These are phyloP conservation scores for Starmera caribaea DNA, from an alignment of 805 yeast genomes.

Conservation along the genomic window DNA sequence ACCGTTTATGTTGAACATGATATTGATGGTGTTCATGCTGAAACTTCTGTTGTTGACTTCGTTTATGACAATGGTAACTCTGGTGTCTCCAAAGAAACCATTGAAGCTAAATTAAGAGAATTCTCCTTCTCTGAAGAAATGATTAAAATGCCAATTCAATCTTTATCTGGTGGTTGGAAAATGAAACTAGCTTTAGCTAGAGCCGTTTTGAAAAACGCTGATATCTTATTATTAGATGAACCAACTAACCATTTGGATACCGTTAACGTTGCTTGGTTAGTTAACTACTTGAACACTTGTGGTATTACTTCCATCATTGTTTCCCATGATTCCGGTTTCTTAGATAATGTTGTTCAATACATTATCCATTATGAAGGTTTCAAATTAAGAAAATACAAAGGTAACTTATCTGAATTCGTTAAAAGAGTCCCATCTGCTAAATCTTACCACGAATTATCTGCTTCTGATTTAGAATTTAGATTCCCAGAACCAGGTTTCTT, in stretches of 20 bases:
- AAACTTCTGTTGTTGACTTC: conserved; percentile 87
- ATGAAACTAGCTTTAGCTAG: conserved; percentile 99
- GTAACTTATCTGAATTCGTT: conserved; percentile 98
- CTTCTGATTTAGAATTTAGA: conserved; percentile 90
- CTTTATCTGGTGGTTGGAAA: conserved; percentile 99
- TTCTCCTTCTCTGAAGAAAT: conserved; percentile 92
- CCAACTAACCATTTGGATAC: conserved; percentile 99
- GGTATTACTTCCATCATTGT: conserved; percentile 97
- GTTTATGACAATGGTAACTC: conserved; percentile 70
- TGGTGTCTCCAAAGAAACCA: conserved; percentile 65
- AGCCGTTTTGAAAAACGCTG: conserved; percentile 98
- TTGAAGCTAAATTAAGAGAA: conserved; percentile 69
- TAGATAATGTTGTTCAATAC: conserved; percentile 95
- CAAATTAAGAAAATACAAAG: conserved; percentile 99
- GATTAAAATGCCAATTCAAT: conserved; percentile 88
- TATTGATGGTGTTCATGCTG: conserved; percentile 97
- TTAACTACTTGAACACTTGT: conserved; percentile 97
- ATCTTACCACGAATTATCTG: conserved; percentile 97
- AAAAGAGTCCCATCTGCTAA: conserved; percentile 98
- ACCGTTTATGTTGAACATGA: conserved; percentile 99
- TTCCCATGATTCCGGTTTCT: conserved; percentile 99
- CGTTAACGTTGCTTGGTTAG: conserved; percentile 99
- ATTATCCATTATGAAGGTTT: conserved; percentile 99
- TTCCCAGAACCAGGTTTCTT: conserved; percentile 99
- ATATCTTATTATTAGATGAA: conserved; percentile 95